Evolutionary conservation across 352 stramenopile species (phyloP), one percentile per base, ranked within the genome.

Genomic region (Pythium biforme): DNA sequence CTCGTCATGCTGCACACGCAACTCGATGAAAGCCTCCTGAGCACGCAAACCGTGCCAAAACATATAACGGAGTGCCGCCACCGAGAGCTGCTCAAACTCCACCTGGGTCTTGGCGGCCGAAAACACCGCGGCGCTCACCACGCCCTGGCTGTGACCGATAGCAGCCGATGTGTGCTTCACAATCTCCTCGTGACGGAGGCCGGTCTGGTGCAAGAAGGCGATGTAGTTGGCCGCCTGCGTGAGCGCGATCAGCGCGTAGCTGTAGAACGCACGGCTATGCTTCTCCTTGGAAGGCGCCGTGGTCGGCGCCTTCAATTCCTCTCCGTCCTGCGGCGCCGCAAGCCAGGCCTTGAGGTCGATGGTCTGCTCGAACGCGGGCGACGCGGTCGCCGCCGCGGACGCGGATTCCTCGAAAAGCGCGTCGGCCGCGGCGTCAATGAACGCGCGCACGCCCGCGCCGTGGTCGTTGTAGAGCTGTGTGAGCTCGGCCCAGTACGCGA

Each of bases 151-250:
- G 75, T 90, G 80, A 43, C 88, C 86, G 2, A 92, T 57, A 0
- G 77, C 74, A 0, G 69, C 77, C 15, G 69, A 34, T 11, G 83
- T 64, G 53, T 64, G 73, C 43, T 73, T 66, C 20, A 93, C 27
- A 20, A 92, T 56, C 19, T 72, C 77, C 54, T 90, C 79, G 49
- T 95, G 88, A 23, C 54, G 73, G 39, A 87, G 68, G 12, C 66
- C 63, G 0, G 79, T 62, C 4, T 66, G 66, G 31, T 90, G 66
- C 29, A 94, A 71, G 63, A 91, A 88, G 4, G 75, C 70, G 4
- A 92, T 53, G 64, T 94, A 95, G 67, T 92, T 93, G 57, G 77
- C 79, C 15, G 83, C 70, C 59, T 95, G 85, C 22, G 84, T 88
- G 4, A 95, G 68, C 25, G 79, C 70, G 52, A 94, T 83, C 39